A percentile compares a stretch with the other conserved stretches of the same genome.
phyloP scores from a whole-genome alignment of 1,284 basidiomycete genomes.

The Ustilago esculenta region DNA sequence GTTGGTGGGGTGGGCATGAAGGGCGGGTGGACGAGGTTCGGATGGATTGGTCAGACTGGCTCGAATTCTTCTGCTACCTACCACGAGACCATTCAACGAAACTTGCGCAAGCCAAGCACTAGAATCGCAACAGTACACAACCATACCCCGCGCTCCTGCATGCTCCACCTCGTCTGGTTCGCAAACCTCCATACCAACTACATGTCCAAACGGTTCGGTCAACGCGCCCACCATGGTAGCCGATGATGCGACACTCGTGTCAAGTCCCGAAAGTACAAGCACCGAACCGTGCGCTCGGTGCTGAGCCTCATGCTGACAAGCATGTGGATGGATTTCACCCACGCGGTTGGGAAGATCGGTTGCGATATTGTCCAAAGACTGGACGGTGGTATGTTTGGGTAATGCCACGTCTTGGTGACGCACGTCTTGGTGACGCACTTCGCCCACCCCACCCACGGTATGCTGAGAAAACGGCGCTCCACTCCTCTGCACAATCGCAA shows the following conservation, averaged over 20 bases:
- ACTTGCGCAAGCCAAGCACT: conserved; percentile 25
- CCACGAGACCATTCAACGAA: conserved; percentile 18
- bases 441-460: no score
- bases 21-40: neutral
- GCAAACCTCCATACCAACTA: no score
- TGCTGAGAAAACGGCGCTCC: conserved; percentile 55
- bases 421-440: no score
- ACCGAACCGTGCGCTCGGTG: neutral
- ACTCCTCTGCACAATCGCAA: conserved; percentile 64
- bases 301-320: neutral
- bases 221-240: conserved; percentile 23
- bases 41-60: neutral
- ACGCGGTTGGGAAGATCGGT: neutral
- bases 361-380: conserved; percentile 1
- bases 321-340: neutral
- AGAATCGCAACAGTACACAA: conserved; percentile 28
- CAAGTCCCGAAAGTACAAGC: conserved; percentile 16
- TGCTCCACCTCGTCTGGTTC: neutral
- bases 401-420: neutral
- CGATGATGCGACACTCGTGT: conserved; percentile 18
- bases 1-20: neutral
- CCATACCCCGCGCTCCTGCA: no score
- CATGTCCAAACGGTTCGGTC: conserved; percentile 31
- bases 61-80: conserved; percentile 14
- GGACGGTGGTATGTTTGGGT: neutral